Evolutionary conservation across 148 eudicot species (phyloP).

Genomic region (Dianthus caryophyllus): DNA sequence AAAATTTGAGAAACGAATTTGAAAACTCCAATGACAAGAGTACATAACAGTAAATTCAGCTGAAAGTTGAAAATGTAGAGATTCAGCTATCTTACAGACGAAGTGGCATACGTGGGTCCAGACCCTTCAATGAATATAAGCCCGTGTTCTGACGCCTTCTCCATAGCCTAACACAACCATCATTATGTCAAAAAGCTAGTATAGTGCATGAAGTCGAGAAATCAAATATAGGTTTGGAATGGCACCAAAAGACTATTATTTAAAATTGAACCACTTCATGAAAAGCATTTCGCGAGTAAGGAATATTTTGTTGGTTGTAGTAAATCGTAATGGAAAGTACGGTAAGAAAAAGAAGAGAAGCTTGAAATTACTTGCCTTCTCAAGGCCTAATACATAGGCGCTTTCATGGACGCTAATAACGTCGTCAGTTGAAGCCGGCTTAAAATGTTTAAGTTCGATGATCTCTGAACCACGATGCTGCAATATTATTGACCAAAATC

Average conservation of each 20-base stretch:
- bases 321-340: not conserved
- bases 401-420: slow-evolving; percentile 70
- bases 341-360: too few species aligned
- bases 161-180: slow-evolving; percentile 54
- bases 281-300: too few species aligned
- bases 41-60: not conserved
- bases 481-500: slow-evolving; percentile 13
- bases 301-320: too few species aligned
- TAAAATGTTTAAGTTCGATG: slow-evolving; percentile 54
- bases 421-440: slow-evolving; percentile 65
- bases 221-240: not conserved
- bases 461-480: slow-evolving; percentile 72
- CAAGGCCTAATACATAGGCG: slow-evolving; percentile 82
- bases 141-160: slow-evolving; percentile 63
- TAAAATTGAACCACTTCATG: not conserved
- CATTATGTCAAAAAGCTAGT: not conserved
- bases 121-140: slow-evolving; percentile 78
- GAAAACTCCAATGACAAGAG: slow-evolving; percentile 3
- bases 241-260: not conserved
- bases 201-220: not conserved
- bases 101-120: slow-evolving; percentile 96
- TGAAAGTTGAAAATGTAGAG: slow-evolving; percentile 16
- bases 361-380: slow-evolving; percentile 52
- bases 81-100: slow-evolving; percentile 61
- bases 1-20: not conserved